These are phyloP conservation scores for Aspergillus nidulans DNA, from an alignment of 495 filamentous ascomycete species.

Conservation along the genomic window DNA sequence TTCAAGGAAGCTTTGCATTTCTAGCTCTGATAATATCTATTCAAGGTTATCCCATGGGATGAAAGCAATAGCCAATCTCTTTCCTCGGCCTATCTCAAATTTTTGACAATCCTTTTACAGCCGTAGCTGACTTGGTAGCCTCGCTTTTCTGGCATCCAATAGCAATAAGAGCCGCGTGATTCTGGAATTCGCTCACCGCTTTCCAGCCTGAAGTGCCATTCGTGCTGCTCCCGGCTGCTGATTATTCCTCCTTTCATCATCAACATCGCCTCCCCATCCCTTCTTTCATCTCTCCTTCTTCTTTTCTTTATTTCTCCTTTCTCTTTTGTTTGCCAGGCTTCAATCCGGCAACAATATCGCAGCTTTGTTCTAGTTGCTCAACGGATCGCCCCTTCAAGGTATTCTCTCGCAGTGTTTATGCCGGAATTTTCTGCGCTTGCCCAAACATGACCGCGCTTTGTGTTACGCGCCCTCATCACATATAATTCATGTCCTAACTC, in stretches of 20 bases:
- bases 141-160: slow-evolving; percentile 1
- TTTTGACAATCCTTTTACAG: background rate
- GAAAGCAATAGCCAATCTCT: background rate
- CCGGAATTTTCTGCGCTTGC: slow-evolving; percentile 11
- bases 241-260: slow-evolving; percentile 27
- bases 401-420: slow-evolving; percentile 7
- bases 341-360: background rate
- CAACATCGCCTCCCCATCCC: slow-evolving; percentile 12
- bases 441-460: slow-evolving; percentile 3
- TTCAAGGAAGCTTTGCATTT: slow-evolving; percentile 3
- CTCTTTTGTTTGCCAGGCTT: background rate
- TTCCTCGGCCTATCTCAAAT: background rate
- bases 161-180: slow-evolving; percentile 17
- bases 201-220: slow-evolving; percentile 1
- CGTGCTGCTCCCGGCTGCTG: slow-evolving; percentile 7
- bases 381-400: slow-evolving; percentile 2
- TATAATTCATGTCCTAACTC: slow-evolving; percentile 7
- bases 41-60: background rate
- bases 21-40: background rate
- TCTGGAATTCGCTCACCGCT: slow-evolving; percentile 16
- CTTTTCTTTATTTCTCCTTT: slow-evolving; percentile 4
- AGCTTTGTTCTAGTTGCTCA: slow-evolving; percentile 4
- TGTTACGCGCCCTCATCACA: slow-evolving; percentile 15
- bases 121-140: slow-evolving; percentile 8
- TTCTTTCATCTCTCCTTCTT: slow-evolving; percentile 12